Evolutionary conservation across 2,329 filamentous ascomycete genomes (phyloP), one percentile per base, ranked within the genome.

Genomic region (Sclerotinia subarctica): DNA sequence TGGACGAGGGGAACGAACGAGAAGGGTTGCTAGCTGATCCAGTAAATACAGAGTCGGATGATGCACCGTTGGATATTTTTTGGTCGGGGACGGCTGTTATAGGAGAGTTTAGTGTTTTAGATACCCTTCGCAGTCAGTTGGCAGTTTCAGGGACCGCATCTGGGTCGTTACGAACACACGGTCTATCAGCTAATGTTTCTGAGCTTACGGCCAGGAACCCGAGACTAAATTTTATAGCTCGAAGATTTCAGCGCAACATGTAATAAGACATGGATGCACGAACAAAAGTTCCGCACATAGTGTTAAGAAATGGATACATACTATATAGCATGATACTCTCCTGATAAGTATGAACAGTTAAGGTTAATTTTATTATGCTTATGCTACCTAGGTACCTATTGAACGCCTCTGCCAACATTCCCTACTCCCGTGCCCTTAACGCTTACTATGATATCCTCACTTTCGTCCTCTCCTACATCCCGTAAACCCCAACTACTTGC

Each of bases 381-480:
- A 42, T 42, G 38, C 15, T 42, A 13, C 38, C 38, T 78, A 67
- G 38, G 5, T 42, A 13, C 38, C 38, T 78, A 67, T 47, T 67
- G 65, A 63, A 97, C 90, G 81, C 98, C 98, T 76, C 94, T 88
- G 65, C 94, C 94, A 60, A 98, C 91, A 78, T 98, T 99, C 42
- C 95, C 95, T 69, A 99, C 92, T 54, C 95, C 95, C 74, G 88
- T 89, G 44, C 95, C 95, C 76, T 98, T 96, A 54, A 99, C 90
- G 73, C 93, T 96, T 74, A 99, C 84, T 70, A 97, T 85, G 64
- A 98, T 85, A 78, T 96, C 91, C 24, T 81, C 80, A 7, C 80
- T 82, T 66, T 83, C 79, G 54, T 90, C 86, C 44, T 87, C 87
- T 35, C 87, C 85, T 17, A 86, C 88, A 72, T 94, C 92, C 75